These are phyloP conservation scores for Crithidia bombi DNA, from an alignment of 208 protist genomes.

Conservation along the genomic window DNA sequence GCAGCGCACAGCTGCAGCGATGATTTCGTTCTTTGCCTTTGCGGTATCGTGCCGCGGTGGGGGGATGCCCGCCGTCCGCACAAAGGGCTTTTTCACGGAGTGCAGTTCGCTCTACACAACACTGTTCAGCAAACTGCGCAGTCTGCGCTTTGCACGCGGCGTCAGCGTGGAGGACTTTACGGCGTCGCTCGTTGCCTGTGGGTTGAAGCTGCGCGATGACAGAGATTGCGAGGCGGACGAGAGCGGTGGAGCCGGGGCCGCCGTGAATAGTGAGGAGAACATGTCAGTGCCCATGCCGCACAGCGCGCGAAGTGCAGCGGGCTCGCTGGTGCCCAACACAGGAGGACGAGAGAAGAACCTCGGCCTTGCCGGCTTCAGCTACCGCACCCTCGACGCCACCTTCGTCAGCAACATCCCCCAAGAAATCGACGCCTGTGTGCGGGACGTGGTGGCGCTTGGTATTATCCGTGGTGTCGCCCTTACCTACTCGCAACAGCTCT, in stretches of 20 bases:
- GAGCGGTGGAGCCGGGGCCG: neutral
- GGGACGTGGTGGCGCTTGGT: constrained; percentile 62
- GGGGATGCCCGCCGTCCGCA: constrained; percentile 45
- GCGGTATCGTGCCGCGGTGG: constrained; percentile 56
- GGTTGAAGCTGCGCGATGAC: constrained; percentile 61
- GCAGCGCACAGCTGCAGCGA: constrained; percentile 46
- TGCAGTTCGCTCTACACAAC: constrained; percentile 59
- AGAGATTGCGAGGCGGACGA: constrained; percentile 33
- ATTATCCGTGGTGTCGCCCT: constrained; percentile 67
- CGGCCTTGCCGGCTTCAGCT: constrained; percentile 60
- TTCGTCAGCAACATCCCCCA: constrained; percentile 64
- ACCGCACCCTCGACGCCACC: constrained; percentile 54
- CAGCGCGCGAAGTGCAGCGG: constrained; percentile 21
- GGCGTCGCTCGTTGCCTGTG: constrained; percentile 75
- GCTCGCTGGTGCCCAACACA: constrained; percentile 1
- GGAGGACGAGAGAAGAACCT: constrained; percentile 30
- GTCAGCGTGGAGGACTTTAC: constrained; percentile 77
- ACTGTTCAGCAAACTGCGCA: constrained; percentile 47
- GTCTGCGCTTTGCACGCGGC: constrained; percentile 45
- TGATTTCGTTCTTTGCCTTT: constrained; percentile 71
- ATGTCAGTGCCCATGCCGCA: neutral
- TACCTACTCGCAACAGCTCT: constrained; percentile 52
- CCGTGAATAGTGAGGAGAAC: constrained; percentile 5
- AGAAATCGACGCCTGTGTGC: constrained; percentile 65
- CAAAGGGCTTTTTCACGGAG: constrained; percentile 74